Evolutionary conservation across 2,329 filamentous ascomycete genomes (phyloP).

Genomic region (Fusarium armeniacum): DNA sequence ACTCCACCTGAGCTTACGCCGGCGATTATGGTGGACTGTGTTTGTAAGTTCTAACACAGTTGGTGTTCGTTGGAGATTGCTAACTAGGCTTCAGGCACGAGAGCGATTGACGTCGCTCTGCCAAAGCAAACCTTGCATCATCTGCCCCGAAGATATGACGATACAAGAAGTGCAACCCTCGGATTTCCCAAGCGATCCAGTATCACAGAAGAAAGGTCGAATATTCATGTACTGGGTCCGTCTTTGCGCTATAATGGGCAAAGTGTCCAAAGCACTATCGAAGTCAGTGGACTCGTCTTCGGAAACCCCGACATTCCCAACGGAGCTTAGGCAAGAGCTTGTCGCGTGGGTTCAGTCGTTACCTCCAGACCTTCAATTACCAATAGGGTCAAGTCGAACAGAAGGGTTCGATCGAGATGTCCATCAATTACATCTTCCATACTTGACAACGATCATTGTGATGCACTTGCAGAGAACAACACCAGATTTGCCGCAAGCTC

Average conservation of each 20-base stretch:
- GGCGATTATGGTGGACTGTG: conserved; percentile 43
- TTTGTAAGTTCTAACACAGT: conserved; percentile 31
- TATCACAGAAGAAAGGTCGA: conserved; percentile 53
- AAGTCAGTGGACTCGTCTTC: conserved; percentile 21
- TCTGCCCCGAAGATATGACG: conserved; percentile 59
- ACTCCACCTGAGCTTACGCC: conserved; percentile 29
- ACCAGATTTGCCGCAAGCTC: conserved; percentile 52
- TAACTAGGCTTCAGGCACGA: conserved; percentile 31
- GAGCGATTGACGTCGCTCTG: conserved; percentile 56
- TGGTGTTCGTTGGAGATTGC: not conserved
- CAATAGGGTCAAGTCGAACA: conserved; percentile 30
- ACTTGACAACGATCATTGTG: conserved; percentile 59
- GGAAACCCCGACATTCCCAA: conserved; percentile 23
- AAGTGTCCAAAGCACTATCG: conserved; percentile 56
- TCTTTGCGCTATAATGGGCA: conserved; percentile 58
- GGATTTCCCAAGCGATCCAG: conserved; percentile 56
- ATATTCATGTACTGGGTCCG: conserved; percentile 60
- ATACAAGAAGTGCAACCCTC: conserved; percentile 55
- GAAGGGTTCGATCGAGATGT: conserved; percentile 58
- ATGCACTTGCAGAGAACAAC: conserved; percentile 56
- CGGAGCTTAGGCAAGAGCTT: conserved; percentile 35
- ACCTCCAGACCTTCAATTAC: conserved; percentile 37
- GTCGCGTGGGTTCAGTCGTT: conserved; percentile 36
- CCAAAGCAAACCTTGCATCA: conserved; percentile 60
- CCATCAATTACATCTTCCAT: conserved; percentile 59